These are phyloP conservation scores for Penicillium sp. DNA, from an alignment of 2,329 filamentous ascomycete species.

Conservation along the genomic window DNA sequence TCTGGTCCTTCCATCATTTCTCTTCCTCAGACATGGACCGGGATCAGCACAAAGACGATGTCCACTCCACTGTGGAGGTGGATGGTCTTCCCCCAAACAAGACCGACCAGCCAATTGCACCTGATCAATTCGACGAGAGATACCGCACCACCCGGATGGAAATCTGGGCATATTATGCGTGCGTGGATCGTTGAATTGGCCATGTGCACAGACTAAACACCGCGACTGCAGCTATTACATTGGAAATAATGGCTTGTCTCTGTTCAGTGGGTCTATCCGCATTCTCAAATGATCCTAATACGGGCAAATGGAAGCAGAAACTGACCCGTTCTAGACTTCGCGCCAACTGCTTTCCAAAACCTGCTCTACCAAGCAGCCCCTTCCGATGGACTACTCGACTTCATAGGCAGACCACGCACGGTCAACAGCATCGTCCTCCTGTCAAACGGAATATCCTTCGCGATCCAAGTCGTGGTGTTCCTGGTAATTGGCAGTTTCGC, in stretches of 20 bases:
- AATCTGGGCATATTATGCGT: conserved; percentile 57
- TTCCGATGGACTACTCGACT: conserved; percentile 51
- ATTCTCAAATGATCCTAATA: background rate
- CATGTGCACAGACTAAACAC: conserved; percentile 20
- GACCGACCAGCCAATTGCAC: conserved; percentile 46
- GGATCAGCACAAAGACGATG: conserved; percentile 12
- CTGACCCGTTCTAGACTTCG: conserved; percentile 48
- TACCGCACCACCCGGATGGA: conserved; percentile 54
- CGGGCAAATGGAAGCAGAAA: background rate
- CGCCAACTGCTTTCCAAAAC: conserved; percentile 64
- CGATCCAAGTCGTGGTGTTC: conserved; percentile 59
- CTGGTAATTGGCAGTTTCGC: conserved; percentile 48
- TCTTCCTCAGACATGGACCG: conserved; percentile 14
- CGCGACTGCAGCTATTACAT: conserved; percentile 56
- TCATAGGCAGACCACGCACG: conserved; percentile 57
- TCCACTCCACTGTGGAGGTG: conserved; percentile 16
- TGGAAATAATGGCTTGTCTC: conserved; percentile 62
- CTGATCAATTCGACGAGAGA: conserved; percentile 55
- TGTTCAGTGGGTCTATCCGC: conserved; percentile 50
- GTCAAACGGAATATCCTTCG: conserved; percentile 66
- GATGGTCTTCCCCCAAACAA: conserved; percentile 10
- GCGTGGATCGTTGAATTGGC: conserved; percentile 23
- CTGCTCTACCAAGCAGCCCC: conserved; percentile 61
- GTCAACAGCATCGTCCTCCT: conserved; percentile 65
- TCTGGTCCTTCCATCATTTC: background rate